Base-by-base conservation (phyloP, 208 protist species). In the Leishmania martiniquensis region DNA sequence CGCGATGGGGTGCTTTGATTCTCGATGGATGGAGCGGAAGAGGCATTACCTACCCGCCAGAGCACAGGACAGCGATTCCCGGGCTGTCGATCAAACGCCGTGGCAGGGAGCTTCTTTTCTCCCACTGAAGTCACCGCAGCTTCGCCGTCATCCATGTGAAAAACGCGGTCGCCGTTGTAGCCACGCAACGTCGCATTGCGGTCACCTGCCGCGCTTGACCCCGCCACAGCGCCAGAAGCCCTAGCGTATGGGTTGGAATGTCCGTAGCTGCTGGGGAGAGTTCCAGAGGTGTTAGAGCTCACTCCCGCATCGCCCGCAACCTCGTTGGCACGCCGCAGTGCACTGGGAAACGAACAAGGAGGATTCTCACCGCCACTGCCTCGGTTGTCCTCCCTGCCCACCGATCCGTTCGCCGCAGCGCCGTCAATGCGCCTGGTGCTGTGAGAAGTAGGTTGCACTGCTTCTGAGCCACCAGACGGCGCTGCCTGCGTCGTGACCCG, bases 91-190 rank as follows among this genome's bases (percentile, higher is more conserved):
- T 83, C 74, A 6, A 55, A 70, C 17, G 75, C 79, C 57, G 49
- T n/a, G 34, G 12, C 55, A 12, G 60, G 13, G 17, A n/a, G 37
- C 5, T 47, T 44, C 25, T 55, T 39, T 17, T 75, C 79, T 2
- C 32, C 79, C 7, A 75, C 17, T 39, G 65, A 47, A 39, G 79
- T 52, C 12, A 52, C 51, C 0, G 74, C 69, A 12, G 72, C 74
- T 52, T 78, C 68, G 9, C 49, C 73, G 32, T 72, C 74, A 20
- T 78, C n/a, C 34, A 68, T 72, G 25, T 70, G 74, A 34, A 83
- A 76, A 57, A 71, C 32, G 6, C 57, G 65, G 4, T 78, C 78
- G 15, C 55, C 59, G 20, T 69, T 55, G 32, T 44, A 32, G 32
- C 37, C 69, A 20, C 51, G 69, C 69, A 62, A 22, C 17, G 51